Conservation (phyloP, 2,329 filamentous ascomycete species). For the Colletotrichum cordylinicola region DNA sequence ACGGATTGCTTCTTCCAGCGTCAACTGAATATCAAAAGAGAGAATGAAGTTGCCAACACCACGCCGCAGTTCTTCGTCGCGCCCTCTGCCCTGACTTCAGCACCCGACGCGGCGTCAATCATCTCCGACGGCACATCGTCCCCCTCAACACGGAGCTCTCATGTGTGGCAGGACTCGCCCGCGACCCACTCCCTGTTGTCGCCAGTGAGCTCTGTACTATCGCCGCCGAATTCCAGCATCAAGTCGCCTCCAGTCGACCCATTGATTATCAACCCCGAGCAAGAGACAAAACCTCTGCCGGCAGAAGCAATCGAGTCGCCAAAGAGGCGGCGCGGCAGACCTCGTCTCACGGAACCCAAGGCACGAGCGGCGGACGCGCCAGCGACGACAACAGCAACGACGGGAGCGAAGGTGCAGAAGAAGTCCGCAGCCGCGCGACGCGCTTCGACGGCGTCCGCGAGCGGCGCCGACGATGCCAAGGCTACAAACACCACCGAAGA, state of each 20-base stretch:
- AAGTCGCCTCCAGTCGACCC: not conserved
- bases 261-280: not conserved
- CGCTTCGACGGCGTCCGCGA: not conserved
- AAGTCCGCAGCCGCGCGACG: not conserved
- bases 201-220: not conserved
- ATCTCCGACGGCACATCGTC: not conserved
- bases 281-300: not conserved
- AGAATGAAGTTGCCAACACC: not conserved
- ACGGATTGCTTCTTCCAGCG: not conserved
- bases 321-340: not conserved
- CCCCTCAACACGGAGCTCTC: not conserved
- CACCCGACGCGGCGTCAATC: not conserved
- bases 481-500: not conserved
- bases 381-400: not conserved
- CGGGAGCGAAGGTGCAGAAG: not conserved
- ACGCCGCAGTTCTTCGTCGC: not conserved
- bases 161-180: not conserved
- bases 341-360: not conserved
- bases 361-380: not conserved
- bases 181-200: not conserved
- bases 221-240: not conserved
- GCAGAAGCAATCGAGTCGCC: not conserved
- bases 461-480: not conserved
- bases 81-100: not conserved
- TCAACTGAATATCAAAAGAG: not conserved